These are phyloP conservation scores for Colletotrichum truncatum DNA, from an alignment of 2,329 filamentous ascomycete species.

Conservation along the genomic window DNA sequence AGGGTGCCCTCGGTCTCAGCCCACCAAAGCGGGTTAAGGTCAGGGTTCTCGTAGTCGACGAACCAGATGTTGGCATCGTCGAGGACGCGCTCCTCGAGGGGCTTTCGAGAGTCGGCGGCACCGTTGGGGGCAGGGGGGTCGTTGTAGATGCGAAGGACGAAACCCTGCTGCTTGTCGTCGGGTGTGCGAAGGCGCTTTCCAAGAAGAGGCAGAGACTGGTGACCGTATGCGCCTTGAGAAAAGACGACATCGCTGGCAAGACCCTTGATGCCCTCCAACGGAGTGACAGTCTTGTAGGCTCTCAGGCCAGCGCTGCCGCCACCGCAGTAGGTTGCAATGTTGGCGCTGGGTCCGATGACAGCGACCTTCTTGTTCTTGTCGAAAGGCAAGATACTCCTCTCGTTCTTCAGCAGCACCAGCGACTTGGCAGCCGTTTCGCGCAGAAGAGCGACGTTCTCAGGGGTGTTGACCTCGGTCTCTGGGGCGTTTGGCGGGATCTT, in stretches of 20 bases:
- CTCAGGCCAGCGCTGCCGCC: conserved; percentile 43
- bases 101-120: background rate
- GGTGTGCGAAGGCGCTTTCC: conserved; percentile 34
- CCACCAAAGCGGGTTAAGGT: conserved; percentile 35
- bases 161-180: conserved; percentile 34
- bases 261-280: conserved; percentile 40
- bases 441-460: conserved; percentile 65
- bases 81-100: conserved; percentile 34
- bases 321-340: conserved; percentile 42
- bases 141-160: conserved; percentile 38
- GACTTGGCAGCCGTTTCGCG: conserved; percentile 44
- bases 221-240: conserved; percentile 39
- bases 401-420: conserved; percentile 79
- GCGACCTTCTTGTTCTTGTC: conserved; percentile 47
- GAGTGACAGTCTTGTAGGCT: conserved; percentile 41
- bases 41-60: conserved; percentile 37
- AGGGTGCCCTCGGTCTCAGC: conserved; percentile 35
- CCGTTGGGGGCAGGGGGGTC: conserved; percentile 23
- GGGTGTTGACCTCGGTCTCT: conserved; percentile 64
- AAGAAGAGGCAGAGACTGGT: conserved; percentile 43
- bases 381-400: conserved; percentile 69
- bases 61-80: conserved; percentile 36
- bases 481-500: conserved; percentile 62
- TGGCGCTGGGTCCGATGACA: conserved; percentile 64
- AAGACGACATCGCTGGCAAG: conserved; percentile 34